These are phyloP conservation scores for Vitis rupestris DNA, from an alignment of 164 flowering plant species.

Conservation along the genomic window DNA sequence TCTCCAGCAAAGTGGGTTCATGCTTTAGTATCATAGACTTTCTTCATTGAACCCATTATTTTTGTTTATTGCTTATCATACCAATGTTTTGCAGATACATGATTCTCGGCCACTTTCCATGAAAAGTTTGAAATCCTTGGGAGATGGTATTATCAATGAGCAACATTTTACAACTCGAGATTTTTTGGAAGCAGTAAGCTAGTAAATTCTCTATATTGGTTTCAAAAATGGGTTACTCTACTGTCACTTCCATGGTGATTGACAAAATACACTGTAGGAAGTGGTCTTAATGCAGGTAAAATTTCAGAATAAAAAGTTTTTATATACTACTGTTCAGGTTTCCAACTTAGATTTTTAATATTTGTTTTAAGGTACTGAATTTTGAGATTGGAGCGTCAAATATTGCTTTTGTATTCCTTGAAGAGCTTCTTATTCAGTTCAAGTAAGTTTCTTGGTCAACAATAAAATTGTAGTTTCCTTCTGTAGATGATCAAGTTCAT, in stretches of 20 bases:
- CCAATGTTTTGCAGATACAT: constrained; percentile 47
- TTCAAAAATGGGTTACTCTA: not conserved
- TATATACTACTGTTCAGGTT: constrained; percentile 7
- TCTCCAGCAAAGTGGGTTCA: constrained; percentile 59
- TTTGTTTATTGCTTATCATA: not conserved
- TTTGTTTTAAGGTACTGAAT: constrained; percentile 45
- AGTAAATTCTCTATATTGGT: not conserved
- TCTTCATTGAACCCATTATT: not conserved
- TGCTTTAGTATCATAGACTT: not conserved
- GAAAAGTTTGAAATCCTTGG: constrained; percentile 52
- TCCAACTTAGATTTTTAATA: not conserved
- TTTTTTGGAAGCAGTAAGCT: constrained; percentile 69
- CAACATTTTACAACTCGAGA: constrained; percentile 73
- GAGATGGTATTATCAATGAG: constrained; percentile 54
- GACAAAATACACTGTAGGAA: constrained; percentile 47
- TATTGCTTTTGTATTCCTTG: constrained; percentile 46
- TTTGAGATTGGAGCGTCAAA: constrained; percentile 65
- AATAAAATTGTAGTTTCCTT: not conserved
- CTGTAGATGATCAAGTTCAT: not conserved
- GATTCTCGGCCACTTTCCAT: constrained; percentile 48
- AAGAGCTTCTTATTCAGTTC: constrained; percentile 55
- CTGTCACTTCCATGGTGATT: constrained; percentile 5
- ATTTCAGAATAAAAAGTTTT: constrained; percentile 2
- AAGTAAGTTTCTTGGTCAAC: constrained; percentile 33
- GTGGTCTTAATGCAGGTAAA: constrained; percentile 72